Evolutionary conservation across 495 filamentous ascomycete genomes (phyloP), one percentile per base, ranked within the genome.

Genomic region (Acidomyces sp.): DNA sequence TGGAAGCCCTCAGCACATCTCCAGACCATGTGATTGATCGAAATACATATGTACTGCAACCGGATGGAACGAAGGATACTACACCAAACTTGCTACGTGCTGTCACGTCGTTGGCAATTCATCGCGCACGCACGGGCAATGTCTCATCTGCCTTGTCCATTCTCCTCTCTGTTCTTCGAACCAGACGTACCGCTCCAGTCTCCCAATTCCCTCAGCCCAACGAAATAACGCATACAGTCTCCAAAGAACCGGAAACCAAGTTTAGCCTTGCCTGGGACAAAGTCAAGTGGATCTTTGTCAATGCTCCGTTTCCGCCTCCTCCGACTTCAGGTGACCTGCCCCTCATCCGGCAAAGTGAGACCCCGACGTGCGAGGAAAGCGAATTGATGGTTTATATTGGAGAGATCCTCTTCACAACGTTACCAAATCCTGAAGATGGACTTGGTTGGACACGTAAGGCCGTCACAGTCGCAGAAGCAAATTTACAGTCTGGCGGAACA

Each of bases 341-440:
- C 0, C 75, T 83, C 0, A 38, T 66, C 3, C 77, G 80, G 24
- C 69, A 71, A 22, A 41, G 68, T 0, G 61, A 63, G 19, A 75
- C 80, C 37, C 60, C 68, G 21, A 41, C 28, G 16, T 94, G 90
- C 66, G 80, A 85, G 36, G 84, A 93, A 56, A 85, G 85, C 3
- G 81, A 71, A 4, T 61, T 94, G 3, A 82, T 86, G 75, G 70
- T 80, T 15, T 85, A 93, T 59, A 85, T 97, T 41, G 92, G 88
- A 39, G 90, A 97, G 64, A 86, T 96, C 45, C 60, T 97, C 34
- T 96, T 80, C 63, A 72, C 85, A 1, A 70, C 70, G 17, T 35
- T 24, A 16, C 32, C 40, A 6, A n/a, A 26, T 21, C 15, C 25
- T 13, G 7, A 16, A 0, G 51, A 50, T 39, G 51, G 51, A 17